A percentile compares a stretch with the other conserved stretches of the same genome.
Evolutionary conservation across 805 yeast species (phyloP).

Genomic region (Saturnispora mendoncae): DNA sequence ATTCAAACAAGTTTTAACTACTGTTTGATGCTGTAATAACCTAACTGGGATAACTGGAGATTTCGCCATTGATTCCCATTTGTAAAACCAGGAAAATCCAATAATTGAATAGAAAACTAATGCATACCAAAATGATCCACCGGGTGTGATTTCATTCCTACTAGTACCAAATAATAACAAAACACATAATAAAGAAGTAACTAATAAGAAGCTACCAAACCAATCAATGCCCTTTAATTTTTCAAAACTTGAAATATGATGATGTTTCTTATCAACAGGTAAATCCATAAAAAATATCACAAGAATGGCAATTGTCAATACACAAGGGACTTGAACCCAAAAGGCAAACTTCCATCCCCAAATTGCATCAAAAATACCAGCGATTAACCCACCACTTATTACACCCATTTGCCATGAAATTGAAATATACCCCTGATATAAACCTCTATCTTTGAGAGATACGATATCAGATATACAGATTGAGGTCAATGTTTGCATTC

Average conservation of each 20-base stretch:
- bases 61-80: slow-evolving; percentile 1
- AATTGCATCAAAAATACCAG: slow-evolving; percentile 43
- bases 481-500: slow-evolving; percentile 63
- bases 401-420: slow-evolving; percentile 69
- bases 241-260: slow-evolving; percentile 10
- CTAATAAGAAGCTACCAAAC: slow-evolving; percentile 52
- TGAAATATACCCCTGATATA: slow-evolving; percentile 76
- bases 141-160: slow-evolving; percentile 44
- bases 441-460: slow-evolving; percentile 64
- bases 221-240: slow-evolving; percentile 40
- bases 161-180: slow-evolving; percentile 58
- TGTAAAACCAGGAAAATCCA: slow-evolving; percentile 7
- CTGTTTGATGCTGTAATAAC: slow-evolving; percentile 48
- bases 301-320: slow-evolving; percentile 33
- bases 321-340: slow-evolving; percentile 41
- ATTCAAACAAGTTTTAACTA: slow-evolving; percentile 52
- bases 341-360: slow-evolving; percentile 63
- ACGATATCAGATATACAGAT: slow-evolving; percentile 69
- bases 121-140: slow-evolving; percentile 34
- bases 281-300: slow-evolving; percentile 30
- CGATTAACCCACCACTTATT: slow-evolving; percentile 55
- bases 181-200: slow-evolving; percentile 42
- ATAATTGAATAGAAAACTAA: slow-evolving; percentile 1
- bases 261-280: slow-evolving; percentile 24
- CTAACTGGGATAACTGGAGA: slow-evolving; percentile 59